phyloP scores from a whole-genome alignment of 306 rosid genomes.

The Vicia faba region DNA sequence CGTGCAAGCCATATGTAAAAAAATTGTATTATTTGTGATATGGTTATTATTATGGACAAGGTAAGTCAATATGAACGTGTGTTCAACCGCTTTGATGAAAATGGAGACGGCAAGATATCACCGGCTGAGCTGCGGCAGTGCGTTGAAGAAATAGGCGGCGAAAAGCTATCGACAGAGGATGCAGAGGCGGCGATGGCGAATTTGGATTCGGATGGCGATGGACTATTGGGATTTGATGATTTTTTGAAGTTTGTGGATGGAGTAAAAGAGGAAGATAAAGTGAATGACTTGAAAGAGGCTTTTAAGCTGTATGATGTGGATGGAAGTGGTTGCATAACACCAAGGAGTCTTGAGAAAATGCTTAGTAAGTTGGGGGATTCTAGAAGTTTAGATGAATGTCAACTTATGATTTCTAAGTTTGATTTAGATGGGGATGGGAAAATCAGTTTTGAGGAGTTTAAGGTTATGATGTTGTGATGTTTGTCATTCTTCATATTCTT shows the following conservation, averaged over 20 bases:
- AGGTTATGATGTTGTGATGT: conserved; percentile 66
- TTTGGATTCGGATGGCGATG: conserved; percentile 64
- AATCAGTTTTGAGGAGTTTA: conserved; percentile 77
- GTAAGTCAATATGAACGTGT: conserved; percentile 51
- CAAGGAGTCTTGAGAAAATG: conserved; percentile 72
- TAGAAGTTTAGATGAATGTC: conserved; percentile 58
- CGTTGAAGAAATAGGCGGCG: conserved; percentile 54
- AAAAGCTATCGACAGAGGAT: conserved; percentile 47
- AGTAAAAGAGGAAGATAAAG: conserved; percentile 71
- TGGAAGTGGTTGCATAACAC: conserved; percentile 68
- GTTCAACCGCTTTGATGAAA: conserved; percentile 65
- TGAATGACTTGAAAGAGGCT: conserved; percentile 61
- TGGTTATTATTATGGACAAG: conserved; percentile 47
- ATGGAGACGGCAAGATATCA: conserved; percentile 71
- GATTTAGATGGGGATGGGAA: conserved; percentile 89
- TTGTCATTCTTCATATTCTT: background rate
- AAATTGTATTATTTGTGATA: background rate
- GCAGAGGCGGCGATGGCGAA: conserved; percentile 49
- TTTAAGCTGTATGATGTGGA: conserved; percentile 85
- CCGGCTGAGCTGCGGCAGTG: conserved; percentile 64
- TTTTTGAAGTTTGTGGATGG: conserved; percentile 73
- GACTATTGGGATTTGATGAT: conserved; percentile 63
- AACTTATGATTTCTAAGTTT: conserved; percentile 60
- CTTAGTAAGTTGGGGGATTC: conserved; percentile 71
- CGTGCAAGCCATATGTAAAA: background rate